Base-by-base conservation (phyloP, 2,329 filamentous ascomycete genomes). In the Verticillium klebahnii region DNA sequence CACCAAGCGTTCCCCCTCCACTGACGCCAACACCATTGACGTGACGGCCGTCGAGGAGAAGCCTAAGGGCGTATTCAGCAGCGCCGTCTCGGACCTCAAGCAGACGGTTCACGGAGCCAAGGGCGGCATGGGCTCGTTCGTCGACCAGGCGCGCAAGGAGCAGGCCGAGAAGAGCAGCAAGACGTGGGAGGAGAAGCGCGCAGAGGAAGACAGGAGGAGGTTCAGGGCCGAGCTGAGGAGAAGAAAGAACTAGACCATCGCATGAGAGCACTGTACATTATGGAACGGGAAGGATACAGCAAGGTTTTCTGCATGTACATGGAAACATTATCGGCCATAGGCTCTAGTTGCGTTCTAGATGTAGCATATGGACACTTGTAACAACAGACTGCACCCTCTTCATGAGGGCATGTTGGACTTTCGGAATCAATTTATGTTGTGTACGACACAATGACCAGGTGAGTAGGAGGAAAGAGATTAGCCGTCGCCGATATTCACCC, bases 61-160 rank as follows among this genome's bases (percentile, higher is more conserved):
- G 8, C 57, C 73, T 25, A 59, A 62, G 37, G 68, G 69, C 29
- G 72, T 72, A 32, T 68, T 78, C 11, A 70, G 67, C 50, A 67
- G 63, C 57, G 73, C 73, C 67, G 63, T 78, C 37, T 63, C 69
- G 56, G 74, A 75, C 36, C 68, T 77, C 63, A 77, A 76, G 67
- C 74, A 78, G 69, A 72, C 75, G 34, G 64, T 78, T 19, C 69
- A 71, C 62, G 74, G 67, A 64, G 72, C 74, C 60, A 76, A 60
- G 64, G 64, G 65, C 56, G 62, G 65, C 39, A 59, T 74, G 5
- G 74, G 76, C 56, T 66, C 70, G 39, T 72, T 73, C 56, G 61
- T 67, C 29, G 71, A 65, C 59, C 50, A 69, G 14, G 73, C 70
- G 1, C 70, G 73, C 23, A 60, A 70, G 61, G 73, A 77, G 50